Conservation (phyloP, 1,284 basidiomycete species). For the Irpex rosettiformis region DNA sequence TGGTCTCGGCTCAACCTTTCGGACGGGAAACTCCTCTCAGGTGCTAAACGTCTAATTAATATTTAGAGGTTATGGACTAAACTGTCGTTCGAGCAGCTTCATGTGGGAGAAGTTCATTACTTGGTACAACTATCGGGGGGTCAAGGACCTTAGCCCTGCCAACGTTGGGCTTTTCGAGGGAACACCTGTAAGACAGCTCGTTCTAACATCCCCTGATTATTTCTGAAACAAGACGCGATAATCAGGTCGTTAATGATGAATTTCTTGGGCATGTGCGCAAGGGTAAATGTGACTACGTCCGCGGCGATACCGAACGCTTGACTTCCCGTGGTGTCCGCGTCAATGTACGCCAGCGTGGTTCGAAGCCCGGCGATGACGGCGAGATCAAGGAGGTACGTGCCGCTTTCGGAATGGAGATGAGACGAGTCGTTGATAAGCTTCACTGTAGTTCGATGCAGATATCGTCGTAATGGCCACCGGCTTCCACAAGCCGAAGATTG, state of each 20-base stretch:
- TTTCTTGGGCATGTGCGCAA: conserved; percentile 49
- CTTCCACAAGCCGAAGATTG: conserved; percentile 52
- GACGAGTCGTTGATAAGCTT: not conserved
- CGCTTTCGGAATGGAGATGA: not conserved
- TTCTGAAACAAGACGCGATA: not conserved
- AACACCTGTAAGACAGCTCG: conserved; percentile 44
- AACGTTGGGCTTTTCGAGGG: conserved; percentile 43
- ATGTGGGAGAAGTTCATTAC: conserved; percentile 50
- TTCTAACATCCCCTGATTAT: no score
- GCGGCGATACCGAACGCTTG: conserved; percentile 49
- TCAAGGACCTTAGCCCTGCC: conserved; percentile 43
- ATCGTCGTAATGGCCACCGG: conserved; percentile 62
- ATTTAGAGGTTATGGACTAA: conserved; percentile 2
- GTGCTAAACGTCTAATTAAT: conserved; percentile 20
- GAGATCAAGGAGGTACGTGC: conserved; percentile 28
- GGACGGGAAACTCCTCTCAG: conserved; percentile 52
- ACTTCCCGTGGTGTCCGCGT: conserved; percentile 41
- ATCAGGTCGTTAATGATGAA: conserved; percentile 52
- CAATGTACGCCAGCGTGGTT: conserved; percentile 28
- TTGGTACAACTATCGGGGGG: conserved; percentile 50
- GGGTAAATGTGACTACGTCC: conserved; percentile 48
- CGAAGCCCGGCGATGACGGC: conserved; percentile 27
- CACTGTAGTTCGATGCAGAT: conserved; percentile 41
- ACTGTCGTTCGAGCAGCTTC: conserved; percentile 31
- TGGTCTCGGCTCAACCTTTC: conserved; percentile 55